Evolutionary conservation across 306 rosid species (phyloP), one percentile per base, ranked within the genome.

Genomic region (Sicyos baderoa): DNA sequence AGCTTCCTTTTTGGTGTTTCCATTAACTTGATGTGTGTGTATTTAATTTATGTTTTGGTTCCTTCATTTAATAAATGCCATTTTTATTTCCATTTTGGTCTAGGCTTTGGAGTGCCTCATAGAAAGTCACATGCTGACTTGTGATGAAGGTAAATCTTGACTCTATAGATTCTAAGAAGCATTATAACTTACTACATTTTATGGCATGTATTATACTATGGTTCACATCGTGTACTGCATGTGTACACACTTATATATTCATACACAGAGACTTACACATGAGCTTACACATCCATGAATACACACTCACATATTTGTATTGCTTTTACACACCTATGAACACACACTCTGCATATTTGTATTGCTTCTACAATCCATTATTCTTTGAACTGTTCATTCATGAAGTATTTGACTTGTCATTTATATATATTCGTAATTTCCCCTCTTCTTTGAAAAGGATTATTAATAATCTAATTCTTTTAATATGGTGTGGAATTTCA

Each of bases 71-170:
- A 54, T 72, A 14, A 37, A 54, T 10, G 27, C 49, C 32, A 73
- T 79, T 69, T 68, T 44, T 42, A 53, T 74, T 54, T 79, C 67
- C 19, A 47, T 72, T 79, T 49, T 69, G 64, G 82, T 69, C 77
- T 80, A 93, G 99, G 99, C 99, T 59, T 77, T 93, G 89, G 99
- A 93, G 80, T 86, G 97, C 76, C 97, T 93, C 32, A 69, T 90
- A 81, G 91, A 93, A 72, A 93, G 91, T 83, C 97, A 93, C 85
- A 90, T 90, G 99, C 97, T 90, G 73, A 84, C 97, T 35, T 85
- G 85, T 4, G 90, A 90, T 74, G 99, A 93, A 84, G 99, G 99
- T 90, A 74, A 71, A 50, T 27, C 2, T 45, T 5, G 3, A 7
- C 15, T 15, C 42, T 54, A 13, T 14, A 12, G 40, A 35, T 59